phyloP scores from a whole-genome alignment of 1,284 basidiomycete genomes.

The Mycosarcoma mackinlayi region DNA sequence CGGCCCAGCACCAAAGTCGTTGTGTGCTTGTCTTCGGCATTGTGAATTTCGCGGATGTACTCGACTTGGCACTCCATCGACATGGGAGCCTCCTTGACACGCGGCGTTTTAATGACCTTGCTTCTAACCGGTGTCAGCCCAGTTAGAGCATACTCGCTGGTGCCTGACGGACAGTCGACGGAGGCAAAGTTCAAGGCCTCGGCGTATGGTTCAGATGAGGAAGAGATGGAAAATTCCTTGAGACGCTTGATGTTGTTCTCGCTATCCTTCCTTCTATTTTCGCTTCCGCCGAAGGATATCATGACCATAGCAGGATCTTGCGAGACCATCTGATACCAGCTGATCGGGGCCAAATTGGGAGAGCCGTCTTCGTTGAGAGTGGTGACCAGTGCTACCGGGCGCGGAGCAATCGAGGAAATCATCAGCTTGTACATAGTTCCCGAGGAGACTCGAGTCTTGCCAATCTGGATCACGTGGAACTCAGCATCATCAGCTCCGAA shows the following conservation, averaged over 20 bases:
- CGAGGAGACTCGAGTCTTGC: constrained; percentile 45
- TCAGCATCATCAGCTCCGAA: constrained; percentile 35
- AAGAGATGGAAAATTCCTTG: constrained; percentile 51
- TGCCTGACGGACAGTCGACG: constrained; percentile 49
- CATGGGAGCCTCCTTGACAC: constrained; percentile 57
- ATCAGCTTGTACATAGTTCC: constrained; percentile 57
- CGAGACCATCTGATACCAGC: constrained; percentile 61
- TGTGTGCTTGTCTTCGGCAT: constrained; percentile 53
- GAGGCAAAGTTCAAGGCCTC: constrained; percentile 61
- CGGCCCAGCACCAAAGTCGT: constrained; percentile 54
- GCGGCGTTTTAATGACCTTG: constrained; percentile 47
- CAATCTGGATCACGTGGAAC: constrained; percentile 51
- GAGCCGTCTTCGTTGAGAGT: constrained; percentile 50
- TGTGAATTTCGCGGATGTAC: constrained; percentile 42
- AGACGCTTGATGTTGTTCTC: constrained; percentile 53
- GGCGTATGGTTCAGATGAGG: constrained; percentile 51
- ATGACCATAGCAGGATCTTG: constrained; percentile 60
- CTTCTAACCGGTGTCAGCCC: constrained; percentile 58
- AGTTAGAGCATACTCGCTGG: constrained; percentile 52
- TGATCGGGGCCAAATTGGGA: constrained; percentile 54
- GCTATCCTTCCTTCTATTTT: constrained; percentile 52
- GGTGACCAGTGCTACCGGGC: constrained; percentile 57
- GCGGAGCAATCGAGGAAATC: constrained; percentile 54
- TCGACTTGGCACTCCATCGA: constrained; percentile 59
- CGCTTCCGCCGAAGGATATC: constrained; percentile 54